phyloP scores from a whole-genome alignment of 495 filamentous ascomycete genomes.

The Tuber indicum region DNA sequence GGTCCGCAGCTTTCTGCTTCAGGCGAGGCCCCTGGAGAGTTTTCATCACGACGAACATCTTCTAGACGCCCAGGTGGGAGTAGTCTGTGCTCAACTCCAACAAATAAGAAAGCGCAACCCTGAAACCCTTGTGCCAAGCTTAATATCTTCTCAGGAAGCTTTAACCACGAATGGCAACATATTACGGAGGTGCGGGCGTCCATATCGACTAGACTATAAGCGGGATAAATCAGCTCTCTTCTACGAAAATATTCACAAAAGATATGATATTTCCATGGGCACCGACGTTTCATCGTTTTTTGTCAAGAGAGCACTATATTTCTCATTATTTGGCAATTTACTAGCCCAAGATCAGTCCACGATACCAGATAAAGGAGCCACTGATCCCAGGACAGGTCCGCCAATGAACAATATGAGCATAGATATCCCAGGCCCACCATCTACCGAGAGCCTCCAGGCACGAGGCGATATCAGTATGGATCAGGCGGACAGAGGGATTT shows the following conservation, averaged over 20 bases:
- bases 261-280: not conserved
- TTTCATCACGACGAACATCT: not conserved
- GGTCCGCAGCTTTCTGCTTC: constrained; percentile 2
- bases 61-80: not conserved
- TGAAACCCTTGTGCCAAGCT: not conserved
- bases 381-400: no score
- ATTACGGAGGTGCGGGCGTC: constrained; percentile 11
- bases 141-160: not conserved
- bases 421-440: no score
- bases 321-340: constrained; percentile 15
- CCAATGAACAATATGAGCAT: no score
- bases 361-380: no score
- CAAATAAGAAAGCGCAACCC: not conserved
- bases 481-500: no score
- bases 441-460: no score
- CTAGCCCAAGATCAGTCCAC: no score
- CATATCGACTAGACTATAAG: constrained; percentile 18
- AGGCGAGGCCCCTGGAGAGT: constrained; percentile 4
- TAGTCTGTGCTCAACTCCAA: constrained; percentile 3
- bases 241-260: constrained; percentile 2
- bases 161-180: not conserved
- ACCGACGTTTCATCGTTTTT: constrained; percentile 12
- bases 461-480: no score
- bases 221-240: constrained; percentile 11
- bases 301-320: constrained; percentile 12